Percentiles rank a stretch among this genome's conserved stretches.
Conservation (phyloP, 164 flowering plant genomes). For the Magnolia changhungtana region DNA sequence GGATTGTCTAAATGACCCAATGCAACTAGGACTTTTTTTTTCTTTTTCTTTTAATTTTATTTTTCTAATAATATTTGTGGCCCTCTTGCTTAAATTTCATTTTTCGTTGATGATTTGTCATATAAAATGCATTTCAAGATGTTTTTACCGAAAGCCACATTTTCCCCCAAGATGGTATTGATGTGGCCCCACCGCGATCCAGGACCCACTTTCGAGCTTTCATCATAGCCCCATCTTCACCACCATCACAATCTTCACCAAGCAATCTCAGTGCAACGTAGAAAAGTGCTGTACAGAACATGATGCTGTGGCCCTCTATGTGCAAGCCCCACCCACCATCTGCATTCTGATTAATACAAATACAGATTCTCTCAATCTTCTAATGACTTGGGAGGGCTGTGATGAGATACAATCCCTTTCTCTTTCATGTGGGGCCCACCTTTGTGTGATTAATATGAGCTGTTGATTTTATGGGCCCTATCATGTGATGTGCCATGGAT, state of each 20-base stretch:
- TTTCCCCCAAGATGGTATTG: slow-evolving; percentile 66
- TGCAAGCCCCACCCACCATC: slow-evolving; percentile 95
- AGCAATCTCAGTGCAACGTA: slow-evolving; percentile 59
- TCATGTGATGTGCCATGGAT: too few species aligned
- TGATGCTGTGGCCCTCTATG: slow-evolving; percentile 69
- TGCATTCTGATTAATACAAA: slow-evolving; percentile 36
- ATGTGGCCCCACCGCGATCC: slow-evolving; percentile 46
- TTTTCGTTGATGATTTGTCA: not conserved
- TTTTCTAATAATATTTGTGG: not conserved
- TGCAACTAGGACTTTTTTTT: not conserved
- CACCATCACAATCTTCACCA: slow-evolving; percentile 47
- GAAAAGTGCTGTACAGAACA: slow-evolving; percentile 55
- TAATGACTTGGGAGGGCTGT: too few species aligned
- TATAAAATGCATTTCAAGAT: not conserved
- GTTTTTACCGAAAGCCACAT: slow-evolving; percentile 52
- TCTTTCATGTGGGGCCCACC: too few species aligned
- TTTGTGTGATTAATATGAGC: too few species aligned
- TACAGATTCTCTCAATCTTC: too few species aligned
- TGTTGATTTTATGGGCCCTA: too few species aligned
- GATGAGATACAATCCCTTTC: too few species aligned
- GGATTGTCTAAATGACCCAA: too few species aligned
- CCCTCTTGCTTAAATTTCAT: too few species aligned
- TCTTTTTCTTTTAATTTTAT: too few species aligned
- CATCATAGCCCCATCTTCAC: slow-evolving; percentile 37
- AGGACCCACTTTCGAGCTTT: slow-evolving; percentile 57